Percentiles rank a stretch among this genome's conserved stretches.
phyloP scores from a whole-genome alignment of 2,329 filamentous ascomycete species.

The Shiraia sp. region DNA sequence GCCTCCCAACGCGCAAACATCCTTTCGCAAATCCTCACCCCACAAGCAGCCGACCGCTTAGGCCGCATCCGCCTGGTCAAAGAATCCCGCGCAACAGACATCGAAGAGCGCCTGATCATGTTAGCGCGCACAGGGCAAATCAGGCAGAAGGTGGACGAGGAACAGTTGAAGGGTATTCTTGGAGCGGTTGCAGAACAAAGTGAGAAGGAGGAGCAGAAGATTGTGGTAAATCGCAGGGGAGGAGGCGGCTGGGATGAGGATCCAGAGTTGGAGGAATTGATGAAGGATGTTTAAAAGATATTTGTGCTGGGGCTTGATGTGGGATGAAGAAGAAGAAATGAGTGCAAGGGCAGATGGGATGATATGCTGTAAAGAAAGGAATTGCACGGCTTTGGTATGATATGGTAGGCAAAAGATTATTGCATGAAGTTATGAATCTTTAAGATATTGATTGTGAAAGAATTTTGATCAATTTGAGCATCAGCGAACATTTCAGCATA shows the following conservation, averaged over 20 bases:
- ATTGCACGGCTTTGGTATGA: no score
- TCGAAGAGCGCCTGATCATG: conserved; percentile 92
- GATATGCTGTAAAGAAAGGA: no score
- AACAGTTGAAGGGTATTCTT: conserved; percentile 89
- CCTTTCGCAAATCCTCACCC: conserved; percentile 90
- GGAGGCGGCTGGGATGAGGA: conserved; percentile 79
- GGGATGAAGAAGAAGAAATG: neutral
- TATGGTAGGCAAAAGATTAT: no score
- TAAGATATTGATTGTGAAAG: no score
- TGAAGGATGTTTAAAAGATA: conserved; percentile 42
- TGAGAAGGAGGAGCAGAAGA: conserved; percentile 67
- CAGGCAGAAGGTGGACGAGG: conserved; percentile 83
- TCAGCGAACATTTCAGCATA: no score
- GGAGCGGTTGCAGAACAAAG: conserved; percentile 78
- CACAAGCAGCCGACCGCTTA: conserved; percentile 89
- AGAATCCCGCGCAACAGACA: conserved; percentile 82
- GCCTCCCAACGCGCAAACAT: conserved; percentile 72
- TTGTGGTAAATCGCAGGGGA: conserved; percentile 83
- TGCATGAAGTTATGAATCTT: no score
- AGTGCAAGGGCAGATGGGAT: neutral
- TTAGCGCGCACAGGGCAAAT: conserved; percentile 87
- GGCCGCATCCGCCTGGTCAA: conserved; percentile 96
- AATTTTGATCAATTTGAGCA: no score
- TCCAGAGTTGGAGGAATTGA: conserved; percentile 66
- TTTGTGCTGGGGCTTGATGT: neutral